phyloP scores from a whole-genome alignment of 306 rosid species.

The Pueraria montana region DNA sequence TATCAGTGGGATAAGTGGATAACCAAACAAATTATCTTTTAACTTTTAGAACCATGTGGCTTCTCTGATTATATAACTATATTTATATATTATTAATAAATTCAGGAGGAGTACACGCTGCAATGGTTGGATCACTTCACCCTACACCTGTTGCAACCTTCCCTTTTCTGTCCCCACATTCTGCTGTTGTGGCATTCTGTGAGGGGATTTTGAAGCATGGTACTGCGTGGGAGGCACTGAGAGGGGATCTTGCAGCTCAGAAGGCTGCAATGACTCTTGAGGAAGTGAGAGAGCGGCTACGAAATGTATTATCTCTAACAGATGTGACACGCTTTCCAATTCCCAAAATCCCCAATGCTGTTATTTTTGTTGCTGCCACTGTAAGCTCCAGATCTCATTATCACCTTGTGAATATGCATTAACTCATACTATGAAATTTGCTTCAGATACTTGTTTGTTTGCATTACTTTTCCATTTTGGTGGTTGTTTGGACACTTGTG shows the following conservation, averaged over 20 bases:
- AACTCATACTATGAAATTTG: not conserved
- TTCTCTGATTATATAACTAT: constrained; percentile 41
- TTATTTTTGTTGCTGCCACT: constrained; percentile 93
- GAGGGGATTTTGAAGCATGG: constrained; percentile 96
- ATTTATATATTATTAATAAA: constrained; percentile 19
- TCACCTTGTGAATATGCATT: constrained; percentile 29
- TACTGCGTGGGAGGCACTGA: constrained; percentile 96
- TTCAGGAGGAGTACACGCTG: constrained; percentile 99
- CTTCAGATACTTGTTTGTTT: not conserved
- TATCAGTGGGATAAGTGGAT: not conserved
- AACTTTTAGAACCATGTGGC: constrained; percentile 27
- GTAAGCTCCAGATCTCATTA: constrained; percentile 66
- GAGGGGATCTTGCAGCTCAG: constrained; percentile 81
- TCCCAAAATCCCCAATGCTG: constrained; percentile 86
- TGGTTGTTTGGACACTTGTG: constrained; percentile 5
- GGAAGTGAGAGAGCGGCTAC: constrained; percentile 93
- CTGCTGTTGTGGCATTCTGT: constrained; percentile 98
- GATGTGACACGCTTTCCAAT: constrained; percentile 98
- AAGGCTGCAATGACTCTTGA: constrained; percentile 85
- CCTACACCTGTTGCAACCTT: constrained; percentile 93
- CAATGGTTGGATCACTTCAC: constrained; percentile 99
- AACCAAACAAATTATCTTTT: constrained; percentile 5
- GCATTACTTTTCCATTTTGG: constrained; percentile 25
- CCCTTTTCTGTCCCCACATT: constrained; percentile 97
- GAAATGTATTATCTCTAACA: constrained; percentile 90